Conservation (phyloP, 2,329 filamentous ascomycete species). For the Colletotrichum phormii region DNA sequence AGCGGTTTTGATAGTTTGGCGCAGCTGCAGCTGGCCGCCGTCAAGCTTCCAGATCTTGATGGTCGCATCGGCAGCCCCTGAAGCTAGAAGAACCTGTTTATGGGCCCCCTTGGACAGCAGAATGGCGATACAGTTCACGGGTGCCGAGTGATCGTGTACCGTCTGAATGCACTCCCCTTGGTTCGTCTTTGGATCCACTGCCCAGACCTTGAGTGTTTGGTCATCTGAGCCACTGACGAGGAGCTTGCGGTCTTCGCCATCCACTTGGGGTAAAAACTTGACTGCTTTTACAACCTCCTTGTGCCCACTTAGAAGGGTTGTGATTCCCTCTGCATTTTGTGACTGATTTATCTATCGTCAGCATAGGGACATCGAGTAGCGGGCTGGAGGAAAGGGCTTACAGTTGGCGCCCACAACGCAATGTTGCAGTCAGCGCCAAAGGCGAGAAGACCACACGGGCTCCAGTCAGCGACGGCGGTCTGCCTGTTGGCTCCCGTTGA, state of each 20-base stretch:
- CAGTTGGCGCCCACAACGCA: conserved; percentile 82
- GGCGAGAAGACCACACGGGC: conserved; percentile 77
- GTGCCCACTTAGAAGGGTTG: conserved; percentile 78
- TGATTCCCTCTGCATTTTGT: conserved; percentile 65
- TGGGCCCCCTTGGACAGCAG: conserved; percentile 45
- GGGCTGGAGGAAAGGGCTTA: conserved; percentile 4
- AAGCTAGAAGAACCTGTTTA: conserved; percentile 69
- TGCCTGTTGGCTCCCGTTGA: conserved; percentile 91
- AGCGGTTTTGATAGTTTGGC: conserved; percentile 78
- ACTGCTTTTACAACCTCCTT: conserved; percentile 84
- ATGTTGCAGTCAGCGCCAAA: conserved; percentile 92
- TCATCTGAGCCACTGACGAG: conserved; percentile 87
- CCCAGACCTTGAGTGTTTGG: conserved; percentile 82
- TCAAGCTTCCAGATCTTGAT: conserved; percentile 77
- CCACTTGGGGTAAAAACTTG: conserved; percentile 73
- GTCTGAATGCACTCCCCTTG: conserved; percentile 62
- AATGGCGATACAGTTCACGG: conserved; percentile 77
- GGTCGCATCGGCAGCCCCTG: conserved; percentile 84
- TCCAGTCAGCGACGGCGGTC: conserved; percentile 91
- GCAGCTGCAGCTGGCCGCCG: conserved; percentile 58
- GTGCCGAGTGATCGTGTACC: conserved; percentile 74
- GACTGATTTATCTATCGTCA: conserved; percentile 19
- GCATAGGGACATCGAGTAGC: neutral
- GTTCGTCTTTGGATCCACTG: conserved; percentile 42
- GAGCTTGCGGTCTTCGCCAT: conserved; percentile 60